Base-by-base conservation (phyloP, 192 early-diverging fungal species). In the Entomortierella chlamydospora region DNA sequence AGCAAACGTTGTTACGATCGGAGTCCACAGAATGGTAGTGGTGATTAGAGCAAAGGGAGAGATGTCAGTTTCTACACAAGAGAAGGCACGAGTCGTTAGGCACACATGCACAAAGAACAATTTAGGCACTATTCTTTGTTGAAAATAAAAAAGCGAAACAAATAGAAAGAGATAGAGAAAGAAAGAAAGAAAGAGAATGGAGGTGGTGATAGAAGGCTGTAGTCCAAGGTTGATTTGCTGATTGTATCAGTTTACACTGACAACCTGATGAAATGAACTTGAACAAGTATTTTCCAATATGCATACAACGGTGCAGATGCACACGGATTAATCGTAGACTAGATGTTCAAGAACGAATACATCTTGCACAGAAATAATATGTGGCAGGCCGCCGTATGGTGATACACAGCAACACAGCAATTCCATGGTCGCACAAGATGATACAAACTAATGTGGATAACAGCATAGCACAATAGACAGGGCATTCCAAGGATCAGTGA, bases 181-280 rank as follows among this genome's bases (percentile, higher is more conserved):
- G 28, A 33, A 20, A 22, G 20, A 47, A 51, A 63, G 26, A n/a
- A 39, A 41, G 22, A 11, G 22, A 18, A 41, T 20, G 22, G n/a
- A 63, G 61, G 30, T 34, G 8, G 49, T 18, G 22, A 57, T 7
- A 22, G 34, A 33, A 17, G 54, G 8, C 50, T 54, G 20, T 47
- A 15, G 15, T 47, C 45, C 45, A 11, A 20, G 15, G 20, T 47
- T 47, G 45, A 47, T 47, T 47, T 20, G 12, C 15, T 11, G 20
- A 20, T 47, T 15, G 15, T 25, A 37, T 37, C 20, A 39, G 58
- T 60, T 60, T 37, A 60, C 39, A 60, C 58, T 60, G 58, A 60
- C 8, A 60, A 39, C n/a, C 30, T 31, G 34, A 33, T 39, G 22
- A 58, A 51, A 51, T 51, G 50, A 25, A 51, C 50, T 17, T 51